phyloP scores from a whole-genome alignment of 305 asterid genomes.

The Fraxinus nigra region DNA sequence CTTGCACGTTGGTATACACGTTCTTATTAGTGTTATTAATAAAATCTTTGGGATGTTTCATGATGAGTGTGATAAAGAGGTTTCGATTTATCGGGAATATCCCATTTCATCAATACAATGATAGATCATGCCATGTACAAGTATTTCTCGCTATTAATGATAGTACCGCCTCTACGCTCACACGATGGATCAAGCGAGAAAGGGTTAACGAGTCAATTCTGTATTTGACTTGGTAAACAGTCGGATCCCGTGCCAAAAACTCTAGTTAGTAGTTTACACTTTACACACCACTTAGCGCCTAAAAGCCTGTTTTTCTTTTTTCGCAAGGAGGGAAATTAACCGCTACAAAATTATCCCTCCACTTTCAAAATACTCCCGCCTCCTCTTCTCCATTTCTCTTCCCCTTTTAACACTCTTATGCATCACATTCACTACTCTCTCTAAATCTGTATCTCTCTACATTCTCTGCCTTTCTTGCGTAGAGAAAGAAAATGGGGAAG shows the following conservation, averaged over 20 bases:
- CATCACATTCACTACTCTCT: neutral
- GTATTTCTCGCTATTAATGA: neutral
- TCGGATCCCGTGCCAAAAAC: neutral
- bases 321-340: neutral
- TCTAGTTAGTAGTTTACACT: neutral
- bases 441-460: conserved; percentile 2
- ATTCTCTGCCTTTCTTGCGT: neutral
- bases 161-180: neutral
- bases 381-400: conserved; percentile 24
- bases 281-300: neutral
- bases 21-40: neutral
- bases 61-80: neutral
- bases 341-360: conserved; percentile 25
- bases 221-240: neutral
- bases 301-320: neutral
- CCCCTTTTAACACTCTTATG: conserved; percentile 1
- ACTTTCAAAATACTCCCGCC: conserved; percentile 45
- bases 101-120: neutral
- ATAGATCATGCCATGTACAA: neutral
- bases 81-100: no score
- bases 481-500: conserved; percentile 47
- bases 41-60: neutral
- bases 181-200: neutral
- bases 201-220: neutral
- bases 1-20: neutral